Evolutionary conservation across 345 rosid genomes (phyloP).

Genomic region (Populus nigra): DNA sequence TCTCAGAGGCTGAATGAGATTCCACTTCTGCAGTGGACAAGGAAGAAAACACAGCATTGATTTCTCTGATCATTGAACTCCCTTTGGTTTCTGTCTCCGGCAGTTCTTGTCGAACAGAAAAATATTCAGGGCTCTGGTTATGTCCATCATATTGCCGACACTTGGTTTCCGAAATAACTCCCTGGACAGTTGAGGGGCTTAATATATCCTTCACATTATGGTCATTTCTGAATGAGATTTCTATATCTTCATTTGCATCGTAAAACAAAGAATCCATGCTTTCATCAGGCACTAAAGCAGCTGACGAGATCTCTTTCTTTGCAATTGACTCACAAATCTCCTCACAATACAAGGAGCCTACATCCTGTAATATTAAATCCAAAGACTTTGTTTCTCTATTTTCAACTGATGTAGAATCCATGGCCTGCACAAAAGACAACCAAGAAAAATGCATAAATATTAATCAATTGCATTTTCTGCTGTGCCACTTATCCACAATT

Average conservation of each 20-base stretch:
- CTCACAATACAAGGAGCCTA: slow-evolving; percentile 34
- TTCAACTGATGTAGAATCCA: slow-evolving; percentile 25
- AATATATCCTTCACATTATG: slow-evolving; percentile 7
- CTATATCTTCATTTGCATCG: slow-evolving; percentile 12
- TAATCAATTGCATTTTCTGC: not conserved
- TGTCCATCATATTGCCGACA: slow-evolving; percentile 25
- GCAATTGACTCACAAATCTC: slow-evolving; percentile 33
- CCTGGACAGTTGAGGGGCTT: slow-evolving; percentile 12
- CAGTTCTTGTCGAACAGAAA: slow-evolving; percentile 15
- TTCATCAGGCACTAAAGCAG: slow-evolving; percentile 23
- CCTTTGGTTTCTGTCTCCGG: slow-evolving; percentile 18
- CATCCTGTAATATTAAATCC: slow-evolving; percentile 42
- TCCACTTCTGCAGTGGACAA: slow-evolving; percentile 8
- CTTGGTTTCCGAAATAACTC: slow-evolving; percentile 24
- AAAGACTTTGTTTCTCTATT: slow-evolving; percentile 32
- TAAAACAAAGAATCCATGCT: slow-evolving; percentile 6
- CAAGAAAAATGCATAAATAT: not conserved
- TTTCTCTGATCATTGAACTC: slow-evolving; percentile 8
- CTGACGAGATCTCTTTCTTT: slow-evolving; percentile 32
- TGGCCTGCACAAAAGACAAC: slow-evolving; percentile 17
- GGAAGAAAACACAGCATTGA: slow-evolving; percentile 19
- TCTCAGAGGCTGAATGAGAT: slow-evolving; percentile 2
- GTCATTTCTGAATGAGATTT: slow-evolving; percentile 2
- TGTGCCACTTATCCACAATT: not conserved
- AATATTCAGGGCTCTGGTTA: slow-evolving; percentile 14